Percentiles rank a stretch among this genome's conserved stretches.
These are phyloP conservation scores for Fomitopsis pulvina DNA, from an alignment of 768 basidiomycete species.

Conservation along the genomic window DNA sequence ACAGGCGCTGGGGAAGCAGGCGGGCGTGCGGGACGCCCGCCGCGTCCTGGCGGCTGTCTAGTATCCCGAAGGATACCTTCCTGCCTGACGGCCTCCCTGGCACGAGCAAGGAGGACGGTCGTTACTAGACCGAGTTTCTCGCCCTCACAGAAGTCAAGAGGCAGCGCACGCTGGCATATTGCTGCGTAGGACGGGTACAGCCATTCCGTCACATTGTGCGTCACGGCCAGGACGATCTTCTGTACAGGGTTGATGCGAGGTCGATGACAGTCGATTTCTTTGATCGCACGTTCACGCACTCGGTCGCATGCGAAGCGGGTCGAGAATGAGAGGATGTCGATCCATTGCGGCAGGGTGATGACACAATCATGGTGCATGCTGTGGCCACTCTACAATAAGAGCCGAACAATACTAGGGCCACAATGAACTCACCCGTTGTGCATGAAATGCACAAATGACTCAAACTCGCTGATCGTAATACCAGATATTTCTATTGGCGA, in stretches of 20 bases:
- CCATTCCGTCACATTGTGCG: slow-evolving; percentile 31
- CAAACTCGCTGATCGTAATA: slow-evolving; percentile 25
- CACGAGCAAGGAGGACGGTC: slow-evolving; percentile 11
- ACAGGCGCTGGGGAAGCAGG: neutral
- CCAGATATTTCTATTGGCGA: slow-evolving; percentile 24
- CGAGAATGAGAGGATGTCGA: slow-evolving; percentile 30
- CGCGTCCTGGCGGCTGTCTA: neutral
- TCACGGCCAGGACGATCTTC: slow-evolving; percentile 27
- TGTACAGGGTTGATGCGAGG: slow-evolving; percentile 22
- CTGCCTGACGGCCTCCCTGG: slow-evolving; percentile 12
- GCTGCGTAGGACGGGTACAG: slow-evolving; percentile 27
- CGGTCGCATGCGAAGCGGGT: slow-evolving; percentile 28
- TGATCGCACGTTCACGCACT: slow-evolving; percentile 27
- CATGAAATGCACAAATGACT: slow-evolving; percentile 28
- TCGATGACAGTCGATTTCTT: slow-evolving; percentile 17
- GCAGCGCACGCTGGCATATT: slow-evolving; percentile 25
- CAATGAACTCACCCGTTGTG: slow-evolving; percentile 24
- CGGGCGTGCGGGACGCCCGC: neutral
- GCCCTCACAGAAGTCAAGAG: slow-evolving; percentile 25
- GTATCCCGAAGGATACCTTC: neutral
- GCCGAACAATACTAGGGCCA: no score
- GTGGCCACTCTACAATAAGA: neutral
- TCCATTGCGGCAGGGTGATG: slow-evolving; percentile 23
- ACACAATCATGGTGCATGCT: slow-evolving; percentile 12
- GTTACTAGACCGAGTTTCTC: slow-evolving; percentile 23